These are phyloP conservation scores for Aspergillus sp. DNA, from an alignment of 2,329 filamentous ascomycete genomes.

Conservation along the genomic window DNA sequence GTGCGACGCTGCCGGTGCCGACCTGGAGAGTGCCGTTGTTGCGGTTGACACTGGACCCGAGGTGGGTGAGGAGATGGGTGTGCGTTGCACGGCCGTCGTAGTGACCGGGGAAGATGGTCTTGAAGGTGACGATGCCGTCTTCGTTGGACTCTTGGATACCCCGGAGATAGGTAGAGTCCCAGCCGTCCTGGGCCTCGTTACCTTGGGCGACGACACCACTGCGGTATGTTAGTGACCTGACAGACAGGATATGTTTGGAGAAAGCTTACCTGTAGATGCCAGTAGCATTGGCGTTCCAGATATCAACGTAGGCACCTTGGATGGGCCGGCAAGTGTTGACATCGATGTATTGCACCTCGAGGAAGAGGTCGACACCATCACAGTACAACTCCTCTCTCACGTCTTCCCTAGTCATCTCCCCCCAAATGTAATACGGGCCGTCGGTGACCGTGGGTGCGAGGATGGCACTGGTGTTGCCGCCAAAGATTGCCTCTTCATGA, in stretches of 20 bases:
- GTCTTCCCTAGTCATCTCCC: constrained; percentile 44
- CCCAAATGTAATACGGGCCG: constrained; percentile 48
- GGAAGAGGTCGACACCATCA: constrained; percentile 43
- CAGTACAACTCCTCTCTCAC: constrained; percentile 39
- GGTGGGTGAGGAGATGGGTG: constrained; percentile 52
- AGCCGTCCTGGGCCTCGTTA: constrained; percentile 31
- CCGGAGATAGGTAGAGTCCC: constrained; percentile 48
- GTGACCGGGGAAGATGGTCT: constrained; percentile 50
- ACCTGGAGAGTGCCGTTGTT: constrained; percentile 48
- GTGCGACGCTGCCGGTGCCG: constrained; percentile 44
- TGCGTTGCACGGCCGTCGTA: constrained; percentile 50
- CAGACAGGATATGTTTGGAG: not conserved
- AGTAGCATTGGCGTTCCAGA: constrained; percentile 51
- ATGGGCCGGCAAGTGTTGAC: constrained; percentile 47
- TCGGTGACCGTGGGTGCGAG: constrained; percentile 45
- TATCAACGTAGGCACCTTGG: constrained; percentile 41
- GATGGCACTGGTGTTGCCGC: constrained; percentile 46
- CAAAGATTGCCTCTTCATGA: constrained; percentile 36
- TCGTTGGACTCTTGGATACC: constrained; percentile 49
- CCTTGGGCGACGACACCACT: constrained; percentile 29
- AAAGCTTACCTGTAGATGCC: constrained; percentile 44
- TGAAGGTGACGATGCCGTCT: constrained; percentile 51
- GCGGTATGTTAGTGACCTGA: constrained; percentile 6
- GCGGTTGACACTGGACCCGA: constrained; percentile 34
- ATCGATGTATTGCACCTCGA: constrained; percentile 50